Evolutionary conservation across 139 green algal genomes (phyloP).

Genomic region (Chlamydomonas schloesseri): DNA sequence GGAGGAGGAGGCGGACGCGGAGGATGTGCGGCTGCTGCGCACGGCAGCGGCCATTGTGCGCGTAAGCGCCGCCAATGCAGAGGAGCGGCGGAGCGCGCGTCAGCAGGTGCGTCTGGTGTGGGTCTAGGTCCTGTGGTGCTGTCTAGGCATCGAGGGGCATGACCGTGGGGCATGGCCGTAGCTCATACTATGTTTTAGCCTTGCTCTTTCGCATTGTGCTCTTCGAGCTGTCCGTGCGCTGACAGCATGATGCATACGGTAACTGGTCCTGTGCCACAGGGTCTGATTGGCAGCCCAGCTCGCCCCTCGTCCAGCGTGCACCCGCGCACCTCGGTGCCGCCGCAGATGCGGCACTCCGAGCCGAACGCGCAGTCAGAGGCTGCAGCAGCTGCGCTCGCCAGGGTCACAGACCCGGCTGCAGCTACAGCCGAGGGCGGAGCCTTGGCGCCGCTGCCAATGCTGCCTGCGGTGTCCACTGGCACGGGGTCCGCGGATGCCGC

Average conservation of each 20-base stretch:
- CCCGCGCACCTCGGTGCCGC: no score
- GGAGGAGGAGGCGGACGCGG: background rate
- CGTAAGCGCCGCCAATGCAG: background rate
- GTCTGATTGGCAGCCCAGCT: no score
- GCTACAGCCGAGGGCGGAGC: background rate
- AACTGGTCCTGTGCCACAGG: no score
- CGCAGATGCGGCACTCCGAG: no score
- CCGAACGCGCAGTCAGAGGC: no score
- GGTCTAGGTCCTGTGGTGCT: background rate
- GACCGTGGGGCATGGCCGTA: background rate
- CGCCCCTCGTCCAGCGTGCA: no score
- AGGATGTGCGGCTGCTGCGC: background rate
- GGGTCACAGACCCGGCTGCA: background rate
- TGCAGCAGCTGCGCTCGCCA: no score
- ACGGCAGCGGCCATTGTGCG: conserved; percentile 11
- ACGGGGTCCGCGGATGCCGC: background rate
- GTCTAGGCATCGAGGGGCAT: background rate
- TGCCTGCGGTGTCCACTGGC: background rate
- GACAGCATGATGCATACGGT: no score
- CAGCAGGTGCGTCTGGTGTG: background rate
- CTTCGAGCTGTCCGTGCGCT: no score
- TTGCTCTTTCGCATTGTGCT: no score
- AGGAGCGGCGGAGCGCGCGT: background rate
- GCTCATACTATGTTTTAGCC: no score
- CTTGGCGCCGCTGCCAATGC: background rate